Evolutionary conservation across 805 yeast genomes (phyloP).

Genomic region (Cyberlindnera japonica): DNA sequence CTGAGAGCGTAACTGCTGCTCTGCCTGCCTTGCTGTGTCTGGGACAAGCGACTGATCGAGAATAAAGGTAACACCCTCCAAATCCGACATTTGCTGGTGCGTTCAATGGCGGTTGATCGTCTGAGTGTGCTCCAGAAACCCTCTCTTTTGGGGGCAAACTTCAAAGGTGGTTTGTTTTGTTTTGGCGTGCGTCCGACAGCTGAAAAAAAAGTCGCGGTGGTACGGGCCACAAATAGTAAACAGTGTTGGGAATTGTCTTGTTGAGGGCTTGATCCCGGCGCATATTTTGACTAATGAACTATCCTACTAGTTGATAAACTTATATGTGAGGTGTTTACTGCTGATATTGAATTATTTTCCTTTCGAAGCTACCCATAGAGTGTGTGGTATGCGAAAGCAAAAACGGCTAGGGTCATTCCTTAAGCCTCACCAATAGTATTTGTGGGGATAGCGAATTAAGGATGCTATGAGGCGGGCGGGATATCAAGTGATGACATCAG

Average conservation of each 20-base stretch:
- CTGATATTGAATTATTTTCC: too few relatives aligned
- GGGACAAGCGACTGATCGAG: constrained; percentile 66
- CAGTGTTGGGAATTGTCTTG: constrained; percentile 1
- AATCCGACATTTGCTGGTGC: constrained; percentile 37
- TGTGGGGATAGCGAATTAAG: too few relatives aligned
- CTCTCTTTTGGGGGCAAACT: neutral
- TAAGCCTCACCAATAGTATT: too few relatives aligned
- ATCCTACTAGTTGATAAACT: too few relatives aligned
- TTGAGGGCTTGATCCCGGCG: neutral
- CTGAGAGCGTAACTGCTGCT: constrained; percentile 53
- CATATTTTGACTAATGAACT: too few relatives aligned
- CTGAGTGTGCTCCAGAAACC: too few relatives aligned
- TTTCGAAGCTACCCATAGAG: too few relatives aligned
- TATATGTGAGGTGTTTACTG: too few relatives aligned
- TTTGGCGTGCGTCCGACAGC: constrained; percentile 2
- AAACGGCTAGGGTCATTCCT: too few relatives aligned
- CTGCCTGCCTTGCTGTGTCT: constrained; percentile 62
- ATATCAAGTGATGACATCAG: constrained; percentile 84
- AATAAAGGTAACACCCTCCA: constrained; percentile 49
- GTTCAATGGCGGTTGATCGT: too few relatives aligned
- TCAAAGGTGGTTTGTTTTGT: neutral
- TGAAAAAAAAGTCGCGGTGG: constrained; percentile 8
- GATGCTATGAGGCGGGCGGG: too few relatives aligned
- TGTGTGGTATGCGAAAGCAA: too few relatives aligned
- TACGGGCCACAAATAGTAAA: constrained; percentile 15